phyloP scores from a whole-genome alignment of 176 grass and related monocot genomes.

The Thinopyrum elongatum region DNA sequence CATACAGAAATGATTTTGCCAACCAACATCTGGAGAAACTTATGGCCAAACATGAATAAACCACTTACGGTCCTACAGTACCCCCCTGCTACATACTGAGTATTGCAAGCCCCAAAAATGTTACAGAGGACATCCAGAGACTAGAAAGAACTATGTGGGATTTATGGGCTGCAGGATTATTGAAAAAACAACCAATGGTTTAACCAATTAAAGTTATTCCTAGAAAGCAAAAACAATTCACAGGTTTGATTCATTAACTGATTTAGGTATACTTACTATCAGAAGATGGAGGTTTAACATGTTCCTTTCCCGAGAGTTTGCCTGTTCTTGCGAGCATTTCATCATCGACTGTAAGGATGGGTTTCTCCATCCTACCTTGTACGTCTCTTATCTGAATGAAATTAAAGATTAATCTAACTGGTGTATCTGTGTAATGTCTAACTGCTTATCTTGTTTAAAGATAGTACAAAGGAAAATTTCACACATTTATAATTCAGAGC shows the following conservation, averaged over 20 bases:
- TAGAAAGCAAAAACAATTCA: constrained; percentile 23
- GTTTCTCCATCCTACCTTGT: constrained; percentile 36
- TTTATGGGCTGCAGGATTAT: background rate
- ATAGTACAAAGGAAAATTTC: background rate
- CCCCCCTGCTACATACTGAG: background rate
- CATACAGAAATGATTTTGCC: background rate
- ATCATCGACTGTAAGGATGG: constrained; percentile 14
- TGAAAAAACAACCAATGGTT: background rate
- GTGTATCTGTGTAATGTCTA: constrained; percentile 13
- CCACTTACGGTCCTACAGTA: background rate
- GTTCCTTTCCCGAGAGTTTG: constrained; percentile 41
- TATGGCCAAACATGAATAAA: background rate
- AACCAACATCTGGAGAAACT: constrained; percentile 11
- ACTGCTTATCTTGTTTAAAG: background rate
- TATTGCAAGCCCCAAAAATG: constrained; percentile 13
- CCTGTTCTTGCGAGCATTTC: constrained; percentile 31
- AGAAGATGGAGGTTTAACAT: constrained; percentile 31
- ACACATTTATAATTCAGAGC: background rate
- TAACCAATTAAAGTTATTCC: background rate
- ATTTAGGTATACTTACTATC: constrained; percentile 40
- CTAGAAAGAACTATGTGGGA: background rate
- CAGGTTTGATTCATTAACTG: background rate
- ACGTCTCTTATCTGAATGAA: constrained; percentile 58
- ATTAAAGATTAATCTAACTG: constrained; percentile 5
- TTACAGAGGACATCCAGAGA: background rate